These are phyloP conservation scores for Gaultheria prostrata DNA, from an alignment of 148 eudicot species.

Conservation along the genomic window DNA sequence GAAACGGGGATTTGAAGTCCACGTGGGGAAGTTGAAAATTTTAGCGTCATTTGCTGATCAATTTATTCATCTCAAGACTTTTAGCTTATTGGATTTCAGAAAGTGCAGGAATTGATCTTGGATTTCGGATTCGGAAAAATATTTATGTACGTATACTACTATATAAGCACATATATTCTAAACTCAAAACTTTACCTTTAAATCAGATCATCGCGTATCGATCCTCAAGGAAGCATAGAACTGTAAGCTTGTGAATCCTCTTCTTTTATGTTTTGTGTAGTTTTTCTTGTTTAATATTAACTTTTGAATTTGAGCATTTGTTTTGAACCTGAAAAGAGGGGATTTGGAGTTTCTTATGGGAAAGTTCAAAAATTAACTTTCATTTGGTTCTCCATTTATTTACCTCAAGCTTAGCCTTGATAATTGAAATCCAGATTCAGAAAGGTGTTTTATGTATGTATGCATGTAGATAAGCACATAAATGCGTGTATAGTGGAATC, in stretches of 20 bases:
- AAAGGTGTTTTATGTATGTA: neutral
- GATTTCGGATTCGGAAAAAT: neutral
- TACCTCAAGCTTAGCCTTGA: neutral
- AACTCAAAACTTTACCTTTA: neutral
- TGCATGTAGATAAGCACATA: neutral
- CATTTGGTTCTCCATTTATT: neutral
- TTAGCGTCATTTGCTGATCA: no score
- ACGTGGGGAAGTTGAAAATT: neutral
- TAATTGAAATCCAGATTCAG: neutral
- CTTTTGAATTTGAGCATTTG: neutral
- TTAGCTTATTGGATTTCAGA: neutral
- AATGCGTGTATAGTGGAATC: neutral
- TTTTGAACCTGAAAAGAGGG: neutral
- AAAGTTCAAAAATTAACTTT: neutral
- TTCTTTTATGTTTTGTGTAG: neutral
- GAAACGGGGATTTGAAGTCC: neutral
- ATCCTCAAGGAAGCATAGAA: neutral
- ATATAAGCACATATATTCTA: neutral
- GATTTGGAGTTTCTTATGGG: neutral
- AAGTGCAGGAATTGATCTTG: neutral
- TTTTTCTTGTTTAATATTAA: neutral
- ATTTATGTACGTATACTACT: neutral
- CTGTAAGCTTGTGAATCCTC: constrained; percentile 1
- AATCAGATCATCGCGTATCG: neutral
- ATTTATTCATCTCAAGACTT: neutral